Conservation (phyloP, 495 filamentous ascomycete species). For the Penicillium egyptiacum region DNA sequence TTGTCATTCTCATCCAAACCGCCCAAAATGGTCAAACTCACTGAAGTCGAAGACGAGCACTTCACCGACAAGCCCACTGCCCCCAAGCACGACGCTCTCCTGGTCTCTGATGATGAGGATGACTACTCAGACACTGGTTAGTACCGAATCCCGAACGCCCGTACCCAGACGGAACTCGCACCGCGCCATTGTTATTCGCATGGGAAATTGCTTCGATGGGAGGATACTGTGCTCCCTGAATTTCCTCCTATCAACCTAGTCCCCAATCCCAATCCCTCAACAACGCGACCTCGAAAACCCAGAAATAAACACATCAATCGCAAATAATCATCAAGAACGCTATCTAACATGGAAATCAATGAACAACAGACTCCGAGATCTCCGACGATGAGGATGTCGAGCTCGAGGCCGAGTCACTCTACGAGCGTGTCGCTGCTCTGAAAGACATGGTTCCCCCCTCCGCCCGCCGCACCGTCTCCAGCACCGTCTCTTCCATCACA, state of each 20-base stretch:
- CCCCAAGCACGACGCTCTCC: conserved; percentile 47
- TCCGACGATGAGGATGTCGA: conserved; percentile 49
- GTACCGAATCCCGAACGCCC: conserved; percentile 24
- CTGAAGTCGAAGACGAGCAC: conserved; percentile 93
- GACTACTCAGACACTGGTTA: conserved; percentile 89
- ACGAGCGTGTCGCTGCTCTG: conserved; percentile 80
- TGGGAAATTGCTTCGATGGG: neutral
- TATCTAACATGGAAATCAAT: conserved; percentile 28
- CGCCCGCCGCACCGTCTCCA: conserved; percentile 67
- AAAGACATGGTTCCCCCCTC: conserved; percentile 89
- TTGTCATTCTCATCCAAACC: conserved; percentile 21
- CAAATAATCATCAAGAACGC: conserved; percentile 18
- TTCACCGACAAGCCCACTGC: conserved; percentile 74
- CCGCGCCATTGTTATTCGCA: conserved; percentile 10
- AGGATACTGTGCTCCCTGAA: neutral
- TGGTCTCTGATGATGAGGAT: conserved; percentile 74
- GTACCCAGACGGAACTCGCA: conserved; percentile 7
- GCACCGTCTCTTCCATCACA: conserved; percentile 56
- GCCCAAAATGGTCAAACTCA: conserved; percentile 89
- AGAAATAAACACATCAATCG: conserved; percentile 12
- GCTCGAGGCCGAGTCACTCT: conserved; percentile 59
- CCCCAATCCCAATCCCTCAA: neutral
- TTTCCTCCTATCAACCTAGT: neutral
- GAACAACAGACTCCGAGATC: conserved; percentile 52
- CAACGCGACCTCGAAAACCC: neutral